Percentiles rank a stretch among this genome's conserved stretches.
phyloP scores from a whole-genome alignment of 371 early-diverging fungal genomes.

The Mucor indicus region DNA sequence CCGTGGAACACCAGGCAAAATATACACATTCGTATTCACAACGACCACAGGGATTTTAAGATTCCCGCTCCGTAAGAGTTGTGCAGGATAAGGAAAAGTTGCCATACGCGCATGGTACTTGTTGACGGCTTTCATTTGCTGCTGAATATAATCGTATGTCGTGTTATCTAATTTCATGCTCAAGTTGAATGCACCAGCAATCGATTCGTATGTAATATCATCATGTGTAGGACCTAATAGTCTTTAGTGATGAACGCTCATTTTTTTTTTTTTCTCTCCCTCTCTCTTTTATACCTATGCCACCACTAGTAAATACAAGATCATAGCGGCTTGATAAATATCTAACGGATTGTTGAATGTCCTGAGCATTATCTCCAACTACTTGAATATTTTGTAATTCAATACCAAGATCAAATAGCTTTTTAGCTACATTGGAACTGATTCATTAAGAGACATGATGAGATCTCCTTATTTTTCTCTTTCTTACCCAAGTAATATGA shows the following conservation, averaged over 20 bases:
- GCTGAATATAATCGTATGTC: conserved; percentile 52
- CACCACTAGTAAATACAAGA: conserved; percentile 68
- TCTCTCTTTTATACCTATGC: conserved; percentile 41
- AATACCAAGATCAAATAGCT: conserved; percentile 56
- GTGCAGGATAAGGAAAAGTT: conserved; percentile 47
- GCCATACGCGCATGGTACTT: conserved; percentile 56
- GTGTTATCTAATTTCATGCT: conserved; percentile 42
- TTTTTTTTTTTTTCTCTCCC: background rate
- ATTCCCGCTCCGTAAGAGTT: conserved; percentile 32
- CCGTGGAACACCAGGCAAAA: conserved; percentile 65
- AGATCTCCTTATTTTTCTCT: background rate
- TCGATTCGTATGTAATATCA: conserved; percentile 66
- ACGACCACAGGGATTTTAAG: conserved; percentile 64
- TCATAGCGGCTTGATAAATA: conserved; percentile 44
- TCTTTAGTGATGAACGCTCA: background rate
- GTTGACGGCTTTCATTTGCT: conserved; percentile 11
- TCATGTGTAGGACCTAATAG: conserved; percentile 65
- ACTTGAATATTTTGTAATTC: conserved; percentile 55
- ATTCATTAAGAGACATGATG: background rate
- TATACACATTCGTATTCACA: conserved; percentile 52
- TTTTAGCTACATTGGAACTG: conserved; percentile 33
- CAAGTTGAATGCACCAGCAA: conserved; percentile 60
- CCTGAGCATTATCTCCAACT: conserved; percentile 48
- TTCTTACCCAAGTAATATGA: conserved; percentile 48
- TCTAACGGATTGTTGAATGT: conserved; percentile 44